Evolutionary conservation across 2,329 filamentous ascomycete genomes (phyloP).

Genomic region (Alternaria metachromatica): DNA sequence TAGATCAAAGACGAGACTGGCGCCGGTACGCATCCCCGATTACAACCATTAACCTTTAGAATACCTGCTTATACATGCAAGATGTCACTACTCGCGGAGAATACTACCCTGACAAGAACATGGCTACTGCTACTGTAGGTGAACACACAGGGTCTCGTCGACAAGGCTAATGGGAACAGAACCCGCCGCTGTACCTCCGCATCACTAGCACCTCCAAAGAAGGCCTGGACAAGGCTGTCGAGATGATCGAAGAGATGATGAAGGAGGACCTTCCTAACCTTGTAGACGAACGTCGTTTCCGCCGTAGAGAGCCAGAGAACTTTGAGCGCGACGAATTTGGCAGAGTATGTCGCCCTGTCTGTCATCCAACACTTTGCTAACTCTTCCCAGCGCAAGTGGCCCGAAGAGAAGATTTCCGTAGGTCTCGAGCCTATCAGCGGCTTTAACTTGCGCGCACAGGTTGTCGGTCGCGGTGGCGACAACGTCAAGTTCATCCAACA

Average conservation of each 20-base stretch:
- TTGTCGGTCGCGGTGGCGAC: conserved; percentile 90
- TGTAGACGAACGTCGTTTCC: conserved; percentile 92
- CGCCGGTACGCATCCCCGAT: conserved; percentile 91
- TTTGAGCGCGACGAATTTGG: conserved; percentile 92
- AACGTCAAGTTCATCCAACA: conserved; percentile 99
- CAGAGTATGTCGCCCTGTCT: conserved; percentile 65
- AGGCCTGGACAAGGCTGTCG: conserved; percentile 87
- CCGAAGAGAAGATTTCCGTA: conserved; percentile 92
- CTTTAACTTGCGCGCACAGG: conserved; percentile 95
- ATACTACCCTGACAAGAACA: conserved; percentile 96
- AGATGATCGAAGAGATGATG: conserved; percentile 92
- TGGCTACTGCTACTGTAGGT: conserved; percentile 87
- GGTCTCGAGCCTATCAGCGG: conserved; percentile 88
- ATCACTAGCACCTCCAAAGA: conserved; percentile 91
- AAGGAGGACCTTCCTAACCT: conserved; percentile 94
- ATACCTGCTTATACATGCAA: conserved; percentile 71
- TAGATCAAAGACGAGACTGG: conserved; percentile 99
- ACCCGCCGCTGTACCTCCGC: conserved; percentile 91
- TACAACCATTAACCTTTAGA: conserved; percentile 65
- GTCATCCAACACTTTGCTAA: conserved; percentile 28
- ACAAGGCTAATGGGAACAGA: conserved; percentile 59
- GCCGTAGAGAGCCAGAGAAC: conserved; percentile 78
- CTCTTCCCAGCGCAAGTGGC: conserved; percentile 86
- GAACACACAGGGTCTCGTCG: not conserved
- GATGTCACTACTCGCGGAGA: conserved; percentile 98